phyloP scores from a whole-genome alignment of 495 filamentous ascomycete genomes.

The Beverwykella pulmonaria region DNA sequence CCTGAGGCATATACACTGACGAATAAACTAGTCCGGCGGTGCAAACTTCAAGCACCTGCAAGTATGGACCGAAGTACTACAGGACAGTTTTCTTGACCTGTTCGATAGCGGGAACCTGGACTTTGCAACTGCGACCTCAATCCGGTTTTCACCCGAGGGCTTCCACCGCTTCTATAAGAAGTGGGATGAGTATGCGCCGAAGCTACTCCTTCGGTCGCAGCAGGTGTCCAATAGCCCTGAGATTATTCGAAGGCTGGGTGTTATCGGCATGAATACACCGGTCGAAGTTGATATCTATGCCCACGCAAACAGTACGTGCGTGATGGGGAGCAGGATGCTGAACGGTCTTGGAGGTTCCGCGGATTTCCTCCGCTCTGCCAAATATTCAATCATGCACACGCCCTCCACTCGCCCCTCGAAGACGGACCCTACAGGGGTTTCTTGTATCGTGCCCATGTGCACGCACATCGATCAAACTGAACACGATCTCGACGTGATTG shows the following conservation, averaged over 20 bases:
- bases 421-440: slow-evolving; percentile 79
- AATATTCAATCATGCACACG: slow-evolving; percentile 95
- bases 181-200: slow-evolving; percentile 78
- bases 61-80: slow-evolving; percentile 93
- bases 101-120: slow-evolving; percentile 89
- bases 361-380: slow-evolving; percentile 81
- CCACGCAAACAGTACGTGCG: slow-evolving; percentile 88
- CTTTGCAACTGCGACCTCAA: slow-evolving; percentile 88
- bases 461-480: slow-evolving; percentile 94
- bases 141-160: slow-evolving; percentile 88
- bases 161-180: slow-evolving; percentile 91
- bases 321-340: slow-evolving; percentile 89
- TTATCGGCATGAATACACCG: slow-evolving; percentile 95
- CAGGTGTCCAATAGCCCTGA: slow-evolving; percentile 91
- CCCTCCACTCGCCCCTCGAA: slow-evolving; percentile 78
- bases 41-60: slow-evolving; percentile 85
- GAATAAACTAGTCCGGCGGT: slow-evolving; percentile 49
- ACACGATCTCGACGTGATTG: slow-evolving; percentile 84
- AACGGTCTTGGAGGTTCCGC: slow-evolving; percentile 89
- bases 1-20: slow-evolving; percentile 6
- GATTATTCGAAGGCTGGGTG: slow-evolving; percentile 84
- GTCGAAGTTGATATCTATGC: slow-evolving; percentile 95
- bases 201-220: slow-evolving; percentile 85
- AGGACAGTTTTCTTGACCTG: slow-evolving; percentile 91
- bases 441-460: slow-evolving; percentile 89